phyloP scores from a whole-genome alignment of 1,284 basidiomycete genomes.

The Sporisorium graminicola region DNA sequence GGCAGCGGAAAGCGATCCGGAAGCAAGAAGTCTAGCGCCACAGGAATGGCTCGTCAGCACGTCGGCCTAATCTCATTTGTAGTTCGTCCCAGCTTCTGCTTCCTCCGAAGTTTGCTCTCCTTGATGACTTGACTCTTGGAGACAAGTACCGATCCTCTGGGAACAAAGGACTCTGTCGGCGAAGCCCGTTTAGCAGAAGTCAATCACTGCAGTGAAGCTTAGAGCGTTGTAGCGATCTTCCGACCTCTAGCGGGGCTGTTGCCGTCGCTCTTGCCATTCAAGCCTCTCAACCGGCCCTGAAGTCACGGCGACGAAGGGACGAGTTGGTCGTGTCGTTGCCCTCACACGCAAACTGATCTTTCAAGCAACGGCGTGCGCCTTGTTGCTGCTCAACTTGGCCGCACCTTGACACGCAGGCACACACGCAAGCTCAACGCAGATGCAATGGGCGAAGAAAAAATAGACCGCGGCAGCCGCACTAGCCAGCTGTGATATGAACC shows the following conservation, averaged over 20 bases:
- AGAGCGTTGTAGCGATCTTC: too few species aligned
- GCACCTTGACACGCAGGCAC: not conserved
- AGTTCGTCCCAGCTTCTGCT: not conserved
- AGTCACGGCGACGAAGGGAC: not conserved
- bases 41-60: not conserved
- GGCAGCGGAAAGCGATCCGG: conserved; percentile 1
- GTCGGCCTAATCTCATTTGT: not conserved
- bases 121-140: not conserved
- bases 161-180: not conserved
- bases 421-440: not conserved
- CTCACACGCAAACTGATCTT: not conserved
- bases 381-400: not conserved
- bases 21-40: not conserved
- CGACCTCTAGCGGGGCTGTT: not conserved
- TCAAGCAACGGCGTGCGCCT: not conserved
- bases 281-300: not conserved
- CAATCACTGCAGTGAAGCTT: too few species aligned
- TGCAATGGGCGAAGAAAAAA: too few species aligned
- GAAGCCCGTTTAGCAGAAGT: too few species aligned
- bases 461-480: not conserved
- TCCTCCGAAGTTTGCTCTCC: not conserved
- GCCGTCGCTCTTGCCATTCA: not conserved
- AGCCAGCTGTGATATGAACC: not conserved
- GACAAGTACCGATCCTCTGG: not conserved
- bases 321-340: not conserved